Base-by-base conservation (phyloP, 495 filamentous ascomycete genomes). In the Aspergillus incahuasiensis region DNA sequence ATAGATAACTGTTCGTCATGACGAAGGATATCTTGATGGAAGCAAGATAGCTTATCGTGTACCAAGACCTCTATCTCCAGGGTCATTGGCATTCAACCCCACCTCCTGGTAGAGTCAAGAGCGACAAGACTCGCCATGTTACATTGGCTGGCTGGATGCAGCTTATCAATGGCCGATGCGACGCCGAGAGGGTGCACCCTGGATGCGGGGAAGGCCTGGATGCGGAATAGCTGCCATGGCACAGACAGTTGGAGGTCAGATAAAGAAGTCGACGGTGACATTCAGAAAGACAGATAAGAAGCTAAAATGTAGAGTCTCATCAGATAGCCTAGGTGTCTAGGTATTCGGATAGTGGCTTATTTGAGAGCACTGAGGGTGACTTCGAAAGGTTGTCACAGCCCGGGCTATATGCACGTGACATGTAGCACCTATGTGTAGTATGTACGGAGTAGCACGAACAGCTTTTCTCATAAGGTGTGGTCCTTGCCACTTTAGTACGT, bases 81-180 rank as follows among this genome's bases (percentile, higher is more conserved):
- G 39, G 46, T 56, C 54, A 56, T 56, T 13, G 18, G 15, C 12
- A 41, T 28, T 18, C 9, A 43, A 12, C 35, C 43, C 45, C 45
- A 49, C 54, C 45, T 19, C 16, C 20, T n/a, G 35, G 18, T 8
- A 46, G 28, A 39, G 30, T 55, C 44, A 42, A 35, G 30, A 48
- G 20, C 53, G 42, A 39, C 25, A 28, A 42, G 45, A 42, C 39
- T 16, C 18, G n/a, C 3, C 24, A 35, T 35, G 54, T 56, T 56
- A 56, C 54, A 56, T 56, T 56, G 54, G 54, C 46, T 40, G 38
- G 54, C 34, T 55, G 51, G 53, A 47, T 56, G 35, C 46, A 56
- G 46, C 54, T 56, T 56, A 56, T 56, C 46, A 44, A 20, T 38
- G 49, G 49, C 38, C 49, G 38, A 52, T 52, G 49, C 49, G 49